Evolutionary conservation across 2,329 filamentous ascomycete genomes (phyloP), one percentile per base, ranked within the genome.

Genomic region (Alternaria sp.): DNA sequence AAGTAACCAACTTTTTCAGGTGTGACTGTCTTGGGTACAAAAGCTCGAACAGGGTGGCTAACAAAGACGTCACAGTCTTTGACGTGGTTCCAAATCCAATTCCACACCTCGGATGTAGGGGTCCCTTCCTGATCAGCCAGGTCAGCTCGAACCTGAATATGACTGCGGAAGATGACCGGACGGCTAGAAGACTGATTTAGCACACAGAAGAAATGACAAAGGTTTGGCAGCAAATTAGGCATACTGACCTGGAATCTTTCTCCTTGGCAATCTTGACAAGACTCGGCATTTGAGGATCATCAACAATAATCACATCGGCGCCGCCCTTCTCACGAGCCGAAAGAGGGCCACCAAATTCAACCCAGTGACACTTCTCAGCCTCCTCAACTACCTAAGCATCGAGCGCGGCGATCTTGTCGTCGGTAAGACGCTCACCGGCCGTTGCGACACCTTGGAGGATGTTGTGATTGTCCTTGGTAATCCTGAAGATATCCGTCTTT

Each of bases 381-480:
- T 94, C 94, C 12, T 90, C 86, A 12, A 83, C 80, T 57, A 91
- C 89, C 92, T 92, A 95, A 47, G 88, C 85, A 9, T 85, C 85
- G 52, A 94, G 86, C n/a, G 82, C 79, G 1, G 81, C 75, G 69
- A 89, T 88, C 58, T 91, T 86, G 2, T 90, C 85, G 1, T 81
- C 68, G 0, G 84, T 87, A 32, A 94, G 83, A n/a, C 87, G 85
- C 67, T 91, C 85, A 3, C 86, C 85, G 0, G 57, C 38, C 26
- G 84, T 82, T 41, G 88, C 88, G 42, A 94, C 91, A 8, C 91
- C 92, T 79, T 95, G 92, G 3, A 95, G 87, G 65, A 94, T 94
- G 78, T 95, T 95, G 85, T 95, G 92, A 68, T 93, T 91, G 66
- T 90, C 93, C 80, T 95, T 95, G 67, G 92, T 95, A 77, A 92